These are phyloP conservation scores for Lactarius trivialis DNA, from an alignment of 768 basidiomycete genomes.

Conservation along the genomic window DNA sequence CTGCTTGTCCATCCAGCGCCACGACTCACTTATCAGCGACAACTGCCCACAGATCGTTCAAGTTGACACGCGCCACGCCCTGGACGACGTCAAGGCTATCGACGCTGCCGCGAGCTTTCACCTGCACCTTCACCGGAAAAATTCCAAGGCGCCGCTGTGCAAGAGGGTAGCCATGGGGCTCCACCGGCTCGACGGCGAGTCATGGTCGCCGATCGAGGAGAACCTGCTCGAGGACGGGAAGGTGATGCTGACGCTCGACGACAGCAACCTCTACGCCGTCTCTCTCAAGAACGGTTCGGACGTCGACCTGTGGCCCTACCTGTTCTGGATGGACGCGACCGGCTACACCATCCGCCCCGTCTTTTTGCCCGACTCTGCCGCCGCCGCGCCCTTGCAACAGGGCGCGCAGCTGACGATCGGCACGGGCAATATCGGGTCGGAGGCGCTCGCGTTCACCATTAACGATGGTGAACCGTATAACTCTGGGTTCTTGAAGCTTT, in stretches of 20 bases:
- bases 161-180: constrained; percentile 49
- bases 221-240: constrained; percentile 45
- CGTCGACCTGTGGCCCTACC: constrained; percentile 54
- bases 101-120: constrained; percentile 55
- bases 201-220: constrained; percentile 38
- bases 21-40: constrained; percentile 37
- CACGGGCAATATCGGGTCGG: constrained; percentile 39
- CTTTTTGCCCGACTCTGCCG: constrained; percentile 43
- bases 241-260: constrained; percentile 40
- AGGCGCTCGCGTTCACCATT: constrained; percentile 42
- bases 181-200: constrained; percentile 40
- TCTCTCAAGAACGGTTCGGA: constrained; percentile 45
- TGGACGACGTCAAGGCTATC: constrained; percentile 35
- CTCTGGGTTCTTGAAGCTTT: constrained; percentile 51
- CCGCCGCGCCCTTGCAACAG: constrained; percentile 39
- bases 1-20: constrained; percentile 39
- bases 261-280: constrained; percentile 41
- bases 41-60: constrained; percentile 34
- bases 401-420: constrained; percentile 38
- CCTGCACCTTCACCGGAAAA: constrained; percentile 48
- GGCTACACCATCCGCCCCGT: constrained; percentile 48
- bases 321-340: constrained; percentile 54
- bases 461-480: constrained; percentile 34
- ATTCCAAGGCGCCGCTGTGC: constrained; percentile 41
- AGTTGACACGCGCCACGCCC: constrained; percentile 33